Evolutionary conservation across 2,329 filamentous ascomycete genomes (phyloP), one percentile per base, ranked within the genome.

Genomic region (Colletotrichum destructivum): DNA sequence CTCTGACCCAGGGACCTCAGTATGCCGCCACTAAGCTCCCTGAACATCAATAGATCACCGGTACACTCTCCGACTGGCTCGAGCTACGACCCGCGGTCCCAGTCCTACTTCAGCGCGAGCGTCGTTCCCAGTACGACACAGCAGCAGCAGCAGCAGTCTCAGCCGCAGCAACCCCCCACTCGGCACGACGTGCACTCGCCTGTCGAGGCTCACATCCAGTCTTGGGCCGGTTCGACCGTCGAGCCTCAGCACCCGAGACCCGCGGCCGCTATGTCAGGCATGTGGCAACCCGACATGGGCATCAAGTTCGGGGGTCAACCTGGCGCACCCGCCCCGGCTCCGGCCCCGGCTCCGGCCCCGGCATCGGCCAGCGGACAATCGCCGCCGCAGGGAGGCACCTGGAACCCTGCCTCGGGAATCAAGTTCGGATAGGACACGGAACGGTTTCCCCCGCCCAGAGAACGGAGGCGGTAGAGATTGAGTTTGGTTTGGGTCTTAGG

Each of bases 201-300:
- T 0, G 80, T 80, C 16, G 86, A 90, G 75, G 85, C 86, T 5
- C 87, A 87, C 21, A 87, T 91, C 61, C 89, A 90, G 75, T 88
- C 89, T 18, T 91, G 90, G 85, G 86, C 85, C 0, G 83, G 80
- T 42, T 82, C 84, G 55, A 85, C 85, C 3, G 86, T 87, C 56
- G 84, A 87, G 57, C 89, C 91, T 21, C 87, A 91, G 75, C 92
- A 79, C 83, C 88, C 77, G 0, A 81, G 80, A 54, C 88, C 88
- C 0, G 83, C 86, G 66, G 84, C 87, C 2, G 81, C 83, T 0
- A 78, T 82, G 61, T 78, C 81, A 72, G 78, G 80, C 8, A 90
- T 93, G 79, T 98, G 95, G 95, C 91, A 90, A 66, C 94, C 94
- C 0, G 91, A 92, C 2, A 91, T 94, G 86, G 93, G 92, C 0